phyloP scores from a whole-genome alignment of 306 rosid species.

The Casuarina glauca region DNA sequence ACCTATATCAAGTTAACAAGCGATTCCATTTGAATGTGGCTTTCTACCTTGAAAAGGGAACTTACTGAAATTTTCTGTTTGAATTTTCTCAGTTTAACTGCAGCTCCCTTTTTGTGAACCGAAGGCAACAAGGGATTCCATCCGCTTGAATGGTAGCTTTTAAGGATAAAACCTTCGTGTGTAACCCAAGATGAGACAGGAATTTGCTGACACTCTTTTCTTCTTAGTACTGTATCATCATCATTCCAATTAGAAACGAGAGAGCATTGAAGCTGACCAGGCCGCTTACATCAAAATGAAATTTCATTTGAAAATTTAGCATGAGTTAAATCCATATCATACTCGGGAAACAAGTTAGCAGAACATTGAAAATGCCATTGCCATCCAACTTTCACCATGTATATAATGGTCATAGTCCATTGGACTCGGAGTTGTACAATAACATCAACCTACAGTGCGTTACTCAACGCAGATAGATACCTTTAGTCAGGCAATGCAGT shows the following conservation, averaged over 20 bases:
- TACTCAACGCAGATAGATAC: conserved; percentile 16
- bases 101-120: no score
- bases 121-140: background rate
- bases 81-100: no score
- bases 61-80: no score
- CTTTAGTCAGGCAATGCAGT: conserved; percentile 90
- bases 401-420: background rate
- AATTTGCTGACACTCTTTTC: no score
- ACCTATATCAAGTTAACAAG: no score
- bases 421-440: background rate
- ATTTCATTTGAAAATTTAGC: background rate
- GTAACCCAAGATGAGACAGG: background rate
- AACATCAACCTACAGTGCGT: background rate
- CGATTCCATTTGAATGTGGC: no score
- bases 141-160: background rate
- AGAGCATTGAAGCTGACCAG: no score
- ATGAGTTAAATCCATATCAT: background rate
- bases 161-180: background rate
- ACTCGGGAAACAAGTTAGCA: background rate
- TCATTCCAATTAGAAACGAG: no score
- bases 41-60: no score
- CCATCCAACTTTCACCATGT: background rate
- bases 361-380: background rate
- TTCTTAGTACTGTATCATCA: no score
- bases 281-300: background rate